Evolutionary conservation across 1,139 yeast genomes (phyloP).

Genomic region (Scheffersomyces lignicola): DNA sequence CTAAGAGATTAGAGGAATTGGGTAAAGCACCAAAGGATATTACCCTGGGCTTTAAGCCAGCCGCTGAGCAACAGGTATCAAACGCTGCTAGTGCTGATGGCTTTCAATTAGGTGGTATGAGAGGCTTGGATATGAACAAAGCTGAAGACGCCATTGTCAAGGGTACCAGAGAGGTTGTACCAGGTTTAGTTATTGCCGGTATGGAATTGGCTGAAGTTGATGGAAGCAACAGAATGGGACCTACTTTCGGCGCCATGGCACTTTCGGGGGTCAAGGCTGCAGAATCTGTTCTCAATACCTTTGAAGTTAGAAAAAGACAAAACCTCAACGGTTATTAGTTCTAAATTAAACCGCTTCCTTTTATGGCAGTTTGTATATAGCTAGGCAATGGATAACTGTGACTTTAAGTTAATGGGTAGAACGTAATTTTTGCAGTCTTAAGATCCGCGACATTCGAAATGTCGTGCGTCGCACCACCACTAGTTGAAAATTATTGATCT

Average conservation of each 20-base stretch:
- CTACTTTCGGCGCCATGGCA: slow-evolving; percentile 83
- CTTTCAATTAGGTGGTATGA: slow-evolving; percentile 66
- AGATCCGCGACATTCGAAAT: neutral
- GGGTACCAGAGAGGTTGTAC: slow-evolving; percentile 66
- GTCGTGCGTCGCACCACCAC: neutral
- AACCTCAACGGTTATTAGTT: slow-evolving; percentile 22
- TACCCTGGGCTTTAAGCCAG: slow-evolving; percentile 12
- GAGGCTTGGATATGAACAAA: slow-evolving; percentile 75
- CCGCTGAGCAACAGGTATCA: slow-evolving; percentile 5
- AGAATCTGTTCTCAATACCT: slow-evolving; percentile 54
- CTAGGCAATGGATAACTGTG: no score
- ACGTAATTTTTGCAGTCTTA: neutral
- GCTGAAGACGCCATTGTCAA: slow-evolving; percentile 80
- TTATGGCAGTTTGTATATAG: slow-evolving; percentile 6
- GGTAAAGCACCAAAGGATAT: slow-evolving; percentile 26
- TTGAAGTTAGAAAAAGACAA: slow-evolving; percentile 48
- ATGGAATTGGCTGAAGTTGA: slow-evolving; percentile 81
- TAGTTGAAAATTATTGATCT: slow-evolving; percentile 2
- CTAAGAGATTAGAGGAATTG: slow-evolving; percentile 44
- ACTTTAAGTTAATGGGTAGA: no score
- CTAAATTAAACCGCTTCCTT: slow-evolving; percentile 1
- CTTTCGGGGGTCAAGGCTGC: slow-evolving; percentile 78
- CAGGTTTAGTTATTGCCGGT: slow-evolving; percentile 75
- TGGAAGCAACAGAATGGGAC: slow-evolving; percentile 82
- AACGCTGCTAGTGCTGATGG: slow-evolving; percentile 39